Evolutionary conservation across 2,329 filamentous ascomycete genomes (phyloP), one percentile per base, ranked within the genome.

Genomic region (Aspergillus spinulosporus): DNA sequence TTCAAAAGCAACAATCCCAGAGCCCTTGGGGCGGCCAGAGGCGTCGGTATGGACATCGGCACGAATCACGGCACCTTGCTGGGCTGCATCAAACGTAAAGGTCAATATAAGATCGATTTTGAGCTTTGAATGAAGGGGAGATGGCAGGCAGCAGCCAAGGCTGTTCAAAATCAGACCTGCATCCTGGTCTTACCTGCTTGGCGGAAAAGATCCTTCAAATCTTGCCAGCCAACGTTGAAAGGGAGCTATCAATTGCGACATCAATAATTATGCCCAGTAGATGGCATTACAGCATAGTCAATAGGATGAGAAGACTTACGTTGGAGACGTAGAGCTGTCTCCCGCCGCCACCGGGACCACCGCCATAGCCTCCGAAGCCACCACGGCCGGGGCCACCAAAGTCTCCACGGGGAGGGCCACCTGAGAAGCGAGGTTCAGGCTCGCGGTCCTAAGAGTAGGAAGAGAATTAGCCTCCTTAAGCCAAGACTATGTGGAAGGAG

Each of bases 281-380:
- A 49, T 49, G 44, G 47, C 58, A 58, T 54, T 54, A 58, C 54
- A 61, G 61, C 52, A 56, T 21, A 43, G 43, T 37, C 34, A 57
- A 55, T 39, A 15, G 7, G 31, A 48, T 66, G 75, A 75, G 75
- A 74, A 65, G 76, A 95, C 93, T 85, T 85, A 99, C 94, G 84
- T 99, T 99, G 76, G 91, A 90, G 73, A 99, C 86, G 76, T 96
- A 99, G 76, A 99, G 92, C 79, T 97, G 94, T 74, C 92, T 88
- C 70, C 89, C 88, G 64, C 85, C 86, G 64, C 82, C 85, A 61
- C 61, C 66, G 7, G 48, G 32, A 40, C 81, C 82, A 61, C 76
- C 78, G 49, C 77, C 78, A 60, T 76, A 78, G 44, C 28, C 21
- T 59, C 81, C 82, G 54, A 78, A 80, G 59, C 81, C 82, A 62